phyloP scores from a whole-genome alignment of 225 moss, liverwort and hornwort species.

The Physcomitrellopsis africana region DNA sequence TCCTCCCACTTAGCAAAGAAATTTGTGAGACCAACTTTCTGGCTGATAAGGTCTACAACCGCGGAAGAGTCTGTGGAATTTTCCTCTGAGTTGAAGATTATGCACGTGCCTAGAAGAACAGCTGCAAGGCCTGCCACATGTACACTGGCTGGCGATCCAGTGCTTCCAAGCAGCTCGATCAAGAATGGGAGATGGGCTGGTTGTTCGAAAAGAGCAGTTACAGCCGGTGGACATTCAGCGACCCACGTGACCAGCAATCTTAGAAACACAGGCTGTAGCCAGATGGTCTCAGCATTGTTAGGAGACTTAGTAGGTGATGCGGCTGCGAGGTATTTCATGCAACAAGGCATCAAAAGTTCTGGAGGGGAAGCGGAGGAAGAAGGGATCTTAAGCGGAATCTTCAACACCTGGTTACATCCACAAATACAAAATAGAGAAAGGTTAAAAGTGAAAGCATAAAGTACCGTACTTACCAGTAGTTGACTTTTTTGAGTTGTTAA shows the following conservation, averaged over 20 bases:
- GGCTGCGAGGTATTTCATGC: constrained; percentile 92
- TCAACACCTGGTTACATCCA: constrained; percentile 63
- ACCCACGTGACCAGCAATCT: constrained; percentile 97
- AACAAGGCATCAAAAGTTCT: constrained; percentile 94
- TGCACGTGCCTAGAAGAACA: constrained; percentile 88
- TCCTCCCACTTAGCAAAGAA: constrained; percentile 87
- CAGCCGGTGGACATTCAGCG: constrained; percentile 87
- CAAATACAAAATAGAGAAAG: constrained; percentile 4
- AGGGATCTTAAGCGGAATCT: constrained; percentile 85
- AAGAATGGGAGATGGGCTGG: constrained; percentile 89
- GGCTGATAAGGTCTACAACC: constrained; percentile 74
- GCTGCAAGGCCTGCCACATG: constrained; percentile 96
- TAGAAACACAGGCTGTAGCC: constrained; percentile 95
- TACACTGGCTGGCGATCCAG: constrained; percentile 80
- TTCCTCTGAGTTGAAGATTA: constrained; percentile 75
- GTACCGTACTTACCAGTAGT: not conserved
- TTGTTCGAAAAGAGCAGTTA: constrained; percentile 79
- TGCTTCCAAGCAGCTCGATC: constrained; percentile 81
- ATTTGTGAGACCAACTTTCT: constrained; percentile 72
- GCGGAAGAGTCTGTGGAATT: constrained; percentile 68
- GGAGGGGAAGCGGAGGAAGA: constrained; percentile 66
- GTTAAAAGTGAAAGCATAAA: constrained; percentile 16
- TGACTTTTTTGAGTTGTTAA: constrained; percentile 3
- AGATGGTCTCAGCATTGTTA: constrained; percentile 66
- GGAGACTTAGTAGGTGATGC: constrained; percentile 61